A percentile compares a stretch with the other conserved stretches of the same genome.
Evolutionary conservation across 495 filamentous ascomycete genomes (phyloP).

Genomic region (Rusavskia elegans): DNA sequence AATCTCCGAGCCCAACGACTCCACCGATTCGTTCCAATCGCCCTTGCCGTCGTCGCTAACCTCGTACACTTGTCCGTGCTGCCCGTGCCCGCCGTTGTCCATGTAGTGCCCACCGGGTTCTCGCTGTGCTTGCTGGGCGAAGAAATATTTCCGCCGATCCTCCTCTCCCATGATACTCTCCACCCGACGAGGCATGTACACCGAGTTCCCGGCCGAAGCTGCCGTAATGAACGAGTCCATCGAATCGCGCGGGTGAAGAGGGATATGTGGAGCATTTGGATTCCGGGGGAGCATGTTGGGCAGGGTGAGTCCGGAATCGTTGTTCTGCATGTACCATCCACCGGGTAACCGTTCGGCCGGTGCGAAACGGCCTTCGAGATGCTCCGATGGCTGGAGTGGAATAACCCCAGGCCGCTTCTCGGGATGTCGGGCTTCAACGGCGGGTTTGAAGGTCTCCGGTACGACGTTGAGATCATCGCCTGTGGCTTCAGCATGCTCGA

Average conservation of each 20-base stretch:
- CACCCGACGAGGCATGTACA: constrained; percentile 60
- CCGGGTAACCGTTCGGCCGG: constrained; percentile 30
- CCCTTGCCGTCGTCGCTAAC: constrained; percentile 32
- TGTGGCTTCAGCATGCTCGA: constrained; percentile 57
- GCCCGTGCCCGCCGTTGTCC: constrained; percentile 8
- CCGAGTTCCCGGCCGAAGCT: constrained; percentile 41
- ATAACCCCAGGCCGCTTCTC: constrained; percentile 22
- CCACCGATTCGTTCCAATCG: constrained; percentile 29
- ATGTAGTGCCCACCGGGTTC: constrained; percentile 36
- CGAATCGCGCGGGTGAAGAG: constrained; percentile 45
- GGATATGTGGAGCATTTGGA: constrained; percentile 30
- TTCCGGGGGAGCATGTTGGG: constrained; percentile 26
- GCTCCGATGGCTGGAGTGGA: constrained; percentile 55
- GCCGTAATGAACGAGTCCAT: constrained; percentile 55
- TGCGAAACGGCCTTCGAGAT: constrained; percentile 46
- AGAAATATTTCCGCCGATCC: constrained; percentile 52
- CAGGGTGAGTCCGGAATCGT: constrained; percentile 22
- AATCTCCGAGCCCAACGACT: constrained; percentile 10
- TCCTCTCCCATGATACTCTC: constrained; percentile 75
- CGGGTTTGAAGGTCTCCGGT: constrained; percentile 74
- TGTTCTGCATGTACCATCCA: constrained; percentile 29
- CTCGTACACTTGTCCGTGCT: constrained; percentile 32
- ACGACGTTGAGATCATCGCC: constrained; percentile 90
- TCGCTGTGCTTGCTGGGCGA: constrained; percentile 46
- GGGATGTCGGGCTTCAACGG: constrained; percentile 35